Evolutionary conservation across 768 basidiomycete genomes (phyloP).

Genomic region (Fomitopsis pulvina): DNA sequence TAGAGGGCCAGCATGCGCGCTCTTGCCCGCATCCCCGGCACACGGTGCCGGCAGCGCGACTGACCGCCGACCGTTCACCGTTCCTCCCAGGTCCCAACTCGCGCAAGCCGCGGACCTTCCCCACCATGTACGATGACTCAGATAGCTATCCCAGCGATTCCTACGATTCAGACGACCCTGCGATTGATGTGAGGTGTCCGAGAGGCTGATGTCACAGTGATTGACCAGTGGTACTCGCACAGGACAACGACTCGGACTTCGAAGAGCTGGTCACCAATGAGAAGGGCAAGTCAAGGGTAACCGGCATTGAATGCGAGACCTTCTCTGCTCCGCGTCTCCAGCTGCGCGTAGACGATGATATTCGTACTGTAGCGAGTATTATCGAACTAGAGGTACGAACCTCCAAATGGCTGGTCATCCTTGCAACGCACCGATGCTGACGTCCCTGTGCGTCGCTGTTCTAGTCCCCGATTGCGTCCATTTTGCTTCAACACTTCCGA

Average conservation of each 20-base stretch:
- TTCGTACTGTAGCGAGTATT: constrained; percentile 21
- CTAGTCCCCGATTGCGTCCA: constrained; percentile 63
- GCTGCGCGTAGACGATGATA: constrained; percentile 18
- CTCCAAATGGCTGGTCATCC: constrained; percentile 2
- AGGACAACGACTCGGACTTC: constrained; percentile 20
- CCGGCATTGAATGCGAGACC: constrained; percentile 15
- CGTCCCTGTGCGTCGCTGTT: background rate
- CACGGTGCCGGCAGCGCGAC: too few species aligned
- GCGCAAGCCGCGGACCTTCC: too few species aligned
- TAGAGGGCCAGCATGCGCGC: too few species aligned
- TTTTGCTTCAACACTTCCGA: constrained; percentile 75
- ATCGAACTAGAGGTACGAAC: constrained; percentile 24
- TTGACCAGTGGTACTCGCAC: background rate
- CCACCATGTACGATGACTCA: constrained; percentile 22
- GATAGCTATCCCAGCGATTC: constrained; percentile 17
- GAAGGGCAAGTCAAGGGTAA: constrained; percentile 21
- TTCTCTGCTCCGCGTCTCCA: constrained; percentile 19
- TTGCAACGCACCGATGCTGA: constrained; percentile 3
- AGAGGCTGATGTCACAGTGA: background rate
- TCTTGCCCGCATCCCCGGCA: too few species aligned
- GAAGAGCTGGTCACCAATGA: constrained; percentile 10
- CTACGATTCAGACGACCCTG: constrained; percentile 20
- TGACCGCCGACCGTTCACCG: too few species aligned
- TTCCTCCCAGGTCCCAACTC: too few species aligned
- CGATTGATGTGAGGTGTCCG: constrained; percentile 12